A percentile compares a stretch with the other conserved stretches of the same genome.
Conservation (phyloP, 768 basidiomycete genomes). For the Artomyces pyxidatus region DNA sequence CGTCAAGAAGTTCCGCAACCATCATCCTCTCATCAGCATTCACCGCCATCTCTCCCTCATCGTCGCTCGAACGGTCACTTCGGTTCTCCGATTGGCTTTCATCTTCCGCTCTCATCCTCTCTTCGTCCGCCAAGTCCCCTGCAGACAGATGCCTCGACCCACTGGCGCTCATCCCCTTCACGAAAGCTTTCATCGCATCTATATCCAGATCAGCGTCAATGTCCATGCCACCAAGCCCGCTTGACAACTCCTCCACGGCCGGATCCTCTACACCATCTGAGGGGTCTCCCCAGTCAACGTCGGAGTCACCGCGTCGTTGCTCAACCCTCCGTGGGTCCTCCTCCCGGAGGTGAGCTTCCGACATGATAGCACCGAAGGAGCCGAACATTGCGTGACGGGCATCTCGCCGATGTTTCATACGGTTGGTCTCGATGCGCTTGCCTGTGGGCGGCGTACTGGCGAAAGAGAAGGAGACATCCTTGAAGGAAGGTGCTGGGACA, state of each 20-base stretch:
- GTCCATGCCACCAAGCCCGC: conserved; percentile 51
- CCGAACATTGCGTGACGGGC: conserved; percentile 32
- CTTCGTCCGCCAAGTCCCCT: conserved; percentile 57
- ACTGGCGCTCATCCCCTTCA: conserved; percentile 39
- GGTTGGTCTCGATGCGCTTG: conserved; percentile 7
- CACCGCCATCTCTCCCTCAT: conserved; percentile 30
- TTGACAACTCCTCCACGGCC: conserved; percentile 24
- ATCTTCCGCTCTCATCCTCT: conserved; percentile 41
- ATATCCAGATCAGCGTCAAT: conserved; percentile 51
- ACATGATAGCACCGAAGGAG: conserved; percentile 44
- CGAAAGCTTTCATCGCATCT: conserved; percentile 46
- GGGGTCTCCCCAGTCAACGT: conserved; percentile 65
- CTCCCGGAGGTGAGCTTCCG: conserved; percentile 40
- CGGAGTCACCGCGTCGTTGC: conserved; percentile 54
- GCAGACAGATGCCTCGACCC: conserved; percentile 47
- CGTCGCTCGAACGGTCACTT: conserved; percentile 12
- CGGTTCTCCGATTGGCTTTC: conserved; percentile 24
- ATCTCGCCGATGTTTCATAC: conserved; percentile 10
- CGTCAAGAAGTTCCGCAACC: conserved; percentile 23
- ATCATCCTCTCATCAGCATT: conserved; percentile 39
- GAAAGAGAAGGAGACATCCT: conserved; percentile 30
- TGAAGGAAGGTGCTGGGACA: conserved; percentile 18
- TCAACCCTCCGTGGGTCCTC: conserved; percentile 37
- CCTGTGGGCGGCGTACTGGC: conserved; percentile 23
- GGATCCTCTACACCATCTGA: conserved; percentile 30